Evolutionary conservation across 106 monocot genomes (phyloP), one percentile per base, ranked within the genome.

Genomic region (Dioscorea alata): DNA sequence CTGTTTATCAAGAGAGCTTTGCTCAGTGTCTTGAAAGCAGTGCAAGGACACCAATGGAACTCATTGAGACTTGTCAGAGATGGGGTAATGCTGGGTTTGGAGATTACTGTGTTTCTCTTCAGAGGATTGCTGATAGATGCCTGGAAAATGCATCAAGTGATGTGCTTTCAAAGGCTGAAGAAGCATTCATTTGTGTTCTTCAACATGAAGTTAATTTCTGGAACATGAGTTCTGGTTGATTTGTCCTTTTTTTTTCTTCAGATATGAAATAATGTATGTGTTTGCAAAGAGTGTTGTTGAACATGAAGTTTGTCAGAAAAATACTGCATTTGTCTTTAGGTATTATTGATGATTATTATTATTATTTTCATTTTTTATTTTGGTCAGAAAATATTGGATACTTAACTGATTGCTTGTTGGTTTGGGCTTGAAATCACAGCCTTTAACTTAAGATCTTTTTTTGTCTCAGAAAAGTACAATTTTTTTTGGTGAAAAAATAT

Each of bases 1-100:
- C 84, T 21, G 88, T 95, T 15, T 95, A 95, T 61, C 95, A 95
- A 63, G 66, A 91, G 24, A 86, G 91, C 66, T 95, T 95, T 66
- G 76, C 85, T 19, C 65, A 81, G 19, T 95, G 95, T 71, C 65
- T 91, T 9, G 79, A 80, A 25, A 81, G 65, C 48, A 76, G 79
- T 22, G 81, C 84, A 8, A 81, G 75, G 52, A 88, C 91, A 17
- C 91, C 91, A 57, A 10, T 21, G 13, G 88, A 86, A 64, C 95
- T 95, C 59, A 28, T 84, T 56, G 86, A 74, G 56, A 81, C 86
- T 13, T 95, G 95, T 50, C 75, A 71, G 66, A 81, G 95, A 81
- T 95, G 95, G 95, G 94, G 95, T 17, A 91, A 63, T 69, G 64
- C 74, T 48, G 63, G 65, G 19, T 95, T 95, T 49, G 74, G 71